Base-by-base conservation (phyloP, 2,329 filamentous ascomycete species). In the Cucurbitaria berberidis region DNA sequence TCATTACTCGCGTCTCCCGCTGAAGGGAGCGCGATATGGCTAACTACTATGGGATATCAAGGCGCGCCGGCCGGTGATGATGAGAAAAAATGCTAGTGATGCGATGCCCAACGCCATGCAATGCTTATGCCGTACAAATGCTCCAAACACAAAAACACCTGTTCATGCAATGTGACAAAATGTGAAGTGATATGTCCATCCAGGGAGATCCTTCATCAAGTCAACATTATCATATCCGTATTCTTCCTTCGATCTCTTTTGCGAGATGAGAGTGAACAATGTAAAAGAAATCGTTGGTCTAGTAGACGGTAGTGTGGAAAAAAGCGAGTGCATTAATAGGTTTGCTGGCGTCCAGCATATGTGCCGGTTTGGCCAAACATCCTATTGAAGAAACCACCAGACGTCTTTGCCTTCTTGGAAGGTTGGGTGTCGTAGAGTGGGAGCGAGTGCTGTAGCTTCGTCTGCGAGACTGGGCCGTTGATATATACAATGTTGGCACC, bases 401-500 rank as follows among this genome's bases (percentile, higher is more conserved):
- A 64, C 16, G 72, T 72, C 62, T 75, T 75, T 21, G 67, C 65
- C 64, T 77, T 77, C 64, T 77, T 77, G 7, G 72, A 55, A 9
- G 73, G 70, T 65, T 76, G 74, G 41, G 73, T 71, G 40, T 75
- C 74, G 57, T 74, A 74, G 51, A 73, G 60, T 35, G 73, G 72
- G 18, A 75, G 69, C 15, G 66, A 61, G 53, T 75, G 72, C 50
- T 74, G 63, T 32, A 64, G 57, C 66, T 74, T 75, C 7, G 56
- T 44, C 27, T 66, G 55, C 38, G 72, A 67, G 45, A 59, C 54
- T 6, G 67, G 60, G 46, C 64, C 67, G 57, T 72, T 67, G 63
- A 79, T 76, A 69, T 80, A 75, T 58, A 80, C 76, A 66, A 80
- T 60, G 24, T 73, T 76, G 32, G 77, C 74, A 38, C 74, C 70